These are phyloP conservation scores for Roridomyces roridus DNA, from an alignment of 768 basidiomycete species.

Conservation along the genomic window DNA sequence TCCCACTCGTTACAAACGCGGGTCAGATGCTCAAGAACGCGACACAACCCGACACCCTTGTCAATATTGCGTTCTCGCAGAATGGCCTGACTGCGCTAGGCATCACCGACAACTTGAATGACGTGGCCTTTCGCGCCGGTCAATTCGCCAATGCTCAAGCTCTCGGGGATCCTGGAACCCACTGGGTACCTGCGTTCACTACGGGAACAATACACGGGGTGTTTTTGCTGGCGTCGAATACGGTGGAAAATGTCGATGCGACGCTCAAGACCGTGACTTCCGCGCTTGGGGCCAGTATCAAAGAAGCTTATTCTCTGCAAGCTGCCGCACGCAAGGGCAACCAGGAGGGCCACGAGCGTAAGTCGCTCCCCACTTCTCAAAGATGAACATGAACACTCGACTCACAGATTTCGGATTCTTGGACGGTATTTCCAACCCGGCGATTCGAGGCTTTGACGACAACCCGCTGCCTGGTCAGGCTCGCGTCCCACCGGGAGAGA, in stretches of 20 bases:
- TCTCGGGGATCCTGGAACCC: constrained; percentile 21
- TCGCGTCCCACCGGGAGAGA: constrained; percentile 10
- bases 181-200: constrained; percentile 9
- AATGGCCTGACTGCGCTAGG: constrained; percentile 21
- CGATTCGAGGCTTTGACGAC: not conserved
- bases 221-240: constrained; percentile 12
- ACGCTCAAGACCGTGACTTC: not conserved
- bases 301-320: constrained; percentile 8
- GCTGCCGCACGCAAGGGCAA: constrained; percentile 26
- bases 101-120: constrained; percentile 18
- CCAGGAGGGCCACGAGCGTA: constrained; percentile 32
- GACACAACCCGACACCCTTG: constrained; percentile 18
- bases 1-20: constrained; percentile 25
- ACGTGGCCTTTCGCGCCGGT: constrained; percentile 17
- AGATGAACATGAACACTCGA: not conserved
- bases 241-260: constrained; percentile 5
- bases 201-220: constrained; percentile 16
- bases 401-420: constrained; percentile 20
- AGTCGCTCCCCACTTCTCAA: constrained; percentile 28
- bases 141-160: constrained; percentile 7
- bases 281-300: constrained; percentile 9
- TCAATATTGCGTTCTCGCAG: constrained; percentile 33
- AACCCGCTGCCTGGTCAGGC: constrained; percentile 5
- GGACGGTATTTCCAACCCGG: constrained; percentile 18
- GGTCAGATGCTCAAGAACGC: constrained; percentile 9